A percentile compares a stretch with the other conserved stretches of the same genome.
phyloP scores from a whole-genome alignment of 2,329 filamentous ascomycete species.

The Fusarium sp. region DNA sequence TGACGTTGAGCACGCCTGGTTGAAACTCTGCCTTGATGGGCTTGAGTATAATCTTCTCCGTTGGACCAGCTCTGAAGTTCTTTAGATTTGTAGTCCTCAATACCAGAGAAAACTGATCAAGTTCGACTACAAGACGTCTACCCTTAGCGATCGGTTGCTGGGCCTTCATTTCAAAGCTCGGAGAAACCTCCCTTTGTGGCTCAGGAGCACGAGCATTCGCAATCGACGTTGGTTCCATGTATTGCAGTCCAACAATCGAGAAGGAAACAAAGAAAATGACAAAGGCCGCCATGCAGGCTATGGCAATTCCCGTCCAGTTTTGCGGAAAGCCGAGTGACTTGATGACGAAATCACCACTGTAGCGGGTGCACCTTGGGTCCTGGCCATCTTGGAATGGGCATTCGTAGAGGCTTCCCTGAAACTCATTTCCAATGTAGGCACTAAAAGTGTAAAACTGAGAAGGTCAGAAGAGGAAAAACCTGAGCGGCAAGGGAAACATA shows the following conservation, averaged over 20 bases:
- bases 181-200: conserved; percentile 70
- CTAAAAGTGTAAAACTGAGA: conserved; percentile 75
- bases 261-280: conserved; percentile 70
- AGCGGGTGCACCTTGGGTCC: conserved; percentile 74
- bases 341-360: conserved; percentile 76
- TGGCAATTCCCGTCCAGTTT: conserved; percentile 75
- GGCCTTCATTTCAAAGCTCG: conserved; percentile 76
- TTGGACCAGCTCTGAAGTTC: conserved; percentile 60
- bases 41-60: conserved; percentile 27
- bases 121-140: conserved; percentile 70
- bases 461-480: conserved; percentile 20
- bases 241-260: conserved; percentile 71
- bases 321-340: conserved; percentile 73
- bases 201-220: conserved; percentile 72
- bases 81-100: conserved; percentile 67
- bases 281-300: conserved; percentile 71
- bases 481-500: background rate
- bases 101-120: conserved; percentile 72
- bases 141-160: conserved; percentile 62
- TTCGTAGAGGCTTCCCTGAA: conserved; percentile 76
- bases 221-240: conserved; percentile 69
- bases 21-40: conserved; percentile 57
- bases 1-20: conserved; percentile 76
- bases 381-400: conserved; percentile 72
- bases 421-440: conserved; percentile 78